These are phyloP conservation scores for Litchi chinensis DNA, from an alignment of 345 rosid species.

Conservation along the genomic window DNA sequence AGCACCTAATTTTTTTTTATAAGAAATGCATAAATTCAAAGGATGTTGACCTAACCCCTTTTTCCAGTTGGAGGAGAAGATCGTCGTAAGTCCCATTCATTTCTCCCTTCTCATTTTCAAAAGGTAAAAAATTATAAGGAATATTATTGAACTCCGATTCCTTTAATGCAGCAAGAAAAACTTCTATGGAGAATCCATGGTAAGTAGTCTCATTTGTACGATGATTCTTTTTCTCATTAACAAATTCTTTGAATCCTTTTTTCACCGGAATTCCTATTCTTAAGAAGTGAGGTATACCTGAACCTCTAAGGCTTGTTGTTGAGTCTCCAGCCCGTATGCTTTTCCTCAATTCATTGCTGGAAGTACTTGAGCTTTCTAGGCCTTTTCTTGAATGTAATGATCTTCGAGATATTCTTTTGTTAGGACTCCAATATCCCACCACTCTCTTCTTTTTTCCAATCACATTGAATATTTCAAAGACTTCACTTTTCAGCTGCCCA, in stretches of 20 bases:
- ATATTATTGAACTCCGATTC: slow-evolving; percentile 21
- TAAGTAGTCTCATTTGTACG: not conserved
- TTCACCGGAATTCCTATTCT: slow-evolving; percentile 41
- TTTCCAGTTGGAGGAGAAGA: slow-evolving; percentile 19
- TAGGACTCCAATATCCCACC: slow-evolving; percentile 48
- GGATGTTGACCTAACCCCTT: not conserved
- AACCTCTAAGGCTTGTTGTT: slow-evolving; percentile 21
- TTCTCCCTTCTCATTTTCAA: slow-evolving; percentile 10
- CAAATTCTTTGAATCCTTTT: slow-evolving; percentile 35
- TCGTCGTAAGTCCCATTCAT: slow-evolving; percentile 29
- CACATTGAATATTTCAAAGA: slow-evolving; percentile 50
- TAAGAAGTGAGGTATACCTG: slow-evolving; percentile 24
- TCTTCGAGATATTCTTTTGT: slow-evolving; percentile 9
- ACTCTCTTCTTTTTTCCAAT: slow-evolving; percentile 24
- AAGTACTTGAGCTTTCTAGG: slow-evolving; percentile 19
- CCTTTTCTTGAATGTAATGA: not conserved
- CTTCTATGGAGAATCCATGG: slow-evolving; percentile 38
- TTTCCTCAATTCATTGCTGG: too few species aligned
- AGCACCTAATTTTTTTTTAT: too few species aligned
- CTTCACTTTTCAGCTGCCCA: slow-evolving; percentile 38
- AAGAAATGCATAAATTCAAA: too few species aligned
- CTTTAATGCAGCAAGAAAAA: slow-evolving; percentile 37
- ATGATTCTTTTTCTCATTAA: slow-evolving; percentile 19
- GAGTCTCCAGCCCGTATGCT: too few species aligned
- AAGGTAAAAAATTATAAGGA: slow-evolving; percentile 22